Evolutionary conservation across 1,139 yeast genomes (phyloP).

Genomic region (Magnusiomyces suaveolens): DNA sequence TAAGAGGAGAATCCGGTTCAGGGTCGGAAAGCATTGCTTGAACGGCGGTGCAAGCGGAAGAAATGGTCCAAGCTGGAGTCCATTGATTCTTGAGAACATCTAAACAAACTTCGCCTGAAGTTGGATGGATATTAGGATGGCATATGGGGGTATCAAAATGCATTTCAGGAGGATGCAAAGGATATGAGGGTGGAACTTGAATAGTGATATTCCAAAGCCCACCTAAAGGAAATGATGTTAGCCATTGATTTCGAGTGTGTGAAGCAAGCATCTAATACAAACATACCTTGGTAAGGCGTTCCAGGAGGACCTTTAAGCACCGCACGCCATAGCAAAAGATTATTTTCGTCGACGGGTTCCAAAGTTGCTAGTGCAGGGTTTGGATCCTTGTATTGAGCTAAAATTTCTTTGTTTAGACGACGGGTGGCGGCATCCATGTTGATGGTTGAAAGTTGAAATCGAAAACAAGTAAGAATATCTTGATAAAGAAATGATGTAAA

Average conservation of each 20-base stretch:
- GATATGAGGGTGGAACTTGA: constrained; percentile 46
- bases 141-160: constrained; percentile 47
- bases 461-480: background rate
- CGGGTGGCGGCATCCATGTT: constrained; percentile 26
- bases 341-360: constrained; percentile 40
- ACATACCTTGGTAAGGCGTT: constrained; percentile 36
- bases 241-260: background rate
- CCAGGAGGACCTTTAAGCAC: constrained; percentile 48
- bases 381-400: constrained; percentile 33
- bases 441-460: background rate
- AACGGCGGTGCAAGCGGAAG: constrained; percentile 62
- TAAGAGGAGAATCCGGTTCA: constrained; percentile 78
- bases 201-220: constrained; percentile 54
- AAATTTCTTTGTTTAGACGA: constrained; percentile 41
- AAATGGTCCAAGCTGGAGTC: constrained; percentile 86
- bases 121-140: constrained; percentile 60
- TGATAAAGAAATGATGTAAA: too few relatives aligned
- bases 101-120: constrained; percentile 70
- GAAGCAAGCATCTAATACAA: background rate
- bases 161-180: constrained; percentile 59
- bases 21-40: constrained; percentile 62
- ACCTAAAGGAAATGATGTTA: too few relatives aligned
- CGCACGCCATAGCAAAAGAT: constrained; percentile 53
- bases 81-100: constrained; percentile 63
- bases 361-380: constrained; percentile 32